Conservation (phyloP, 345 rosid species). For the Rubroshorea leprosula region DNA sequence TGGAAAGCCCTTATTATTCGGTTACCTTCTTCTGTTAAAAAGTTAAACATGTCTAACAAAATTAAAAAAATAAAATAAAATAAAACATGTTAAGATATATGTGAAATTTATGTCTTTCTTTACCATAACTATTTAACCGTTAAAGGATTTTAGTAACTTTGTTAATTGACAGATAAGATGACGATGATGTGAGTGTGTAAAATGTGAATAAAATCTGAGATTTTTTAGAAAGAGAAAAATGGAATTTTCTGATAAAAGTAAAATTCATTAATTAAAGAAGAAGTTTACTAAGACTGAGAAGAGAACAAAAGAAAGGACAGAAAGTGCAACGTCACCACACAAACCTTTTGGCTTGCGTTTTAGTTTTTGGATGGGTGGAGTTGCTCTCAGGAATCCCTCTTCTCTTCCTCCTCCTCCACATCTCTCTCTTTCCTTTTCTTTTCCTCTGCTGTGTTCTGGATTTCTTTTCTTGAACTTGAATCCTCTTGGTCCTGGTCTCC, state of each 20-base stretch:
- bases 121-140: too few species aligned
- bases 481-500: conserved; percentile 19
- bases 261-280: conserved; percentile 14
- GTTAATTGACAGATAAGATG: too few species aligned
- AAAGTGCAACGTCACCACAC: conserved; percentile 40
- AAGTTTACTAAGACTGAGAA: conserved; percentile 16
- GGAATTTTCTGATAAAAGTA: conserved; percentile 8
- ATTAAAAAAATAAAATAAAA: too few species aligned
- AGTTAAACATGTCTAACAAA: too few species aligned
- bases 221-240: background rate
- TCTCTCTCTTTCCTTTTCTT: conserved; percentile 1
- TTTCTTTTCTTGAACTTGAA: conserved; percentile 17
- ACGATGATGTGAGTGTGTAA: conserved; percentile 15
- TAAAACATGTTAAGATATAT: too few species aligned
- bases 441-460: conserved; percentile 8
- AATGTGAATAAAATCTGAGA: conserved; percentile 13
- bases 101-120: too few species aligned
- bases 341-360: conserved; percentile 19
- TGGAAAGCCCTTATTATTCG: too few species aligned
- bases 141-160: too few species aligned
- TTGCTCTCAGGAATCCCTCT: conserved; percentile 23
- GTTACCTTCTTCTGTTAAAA: too few species aligned
- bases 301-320: conserved; percentile 46
- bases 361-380: conserved; percentile 32
- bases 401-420: conserved; percentile 1